These are phyloP conservation scores for Sporothrix inflata DNA, from an alignment of 2,329 filamentous ascomycete species.

Conservation along the genomic window DNA sequence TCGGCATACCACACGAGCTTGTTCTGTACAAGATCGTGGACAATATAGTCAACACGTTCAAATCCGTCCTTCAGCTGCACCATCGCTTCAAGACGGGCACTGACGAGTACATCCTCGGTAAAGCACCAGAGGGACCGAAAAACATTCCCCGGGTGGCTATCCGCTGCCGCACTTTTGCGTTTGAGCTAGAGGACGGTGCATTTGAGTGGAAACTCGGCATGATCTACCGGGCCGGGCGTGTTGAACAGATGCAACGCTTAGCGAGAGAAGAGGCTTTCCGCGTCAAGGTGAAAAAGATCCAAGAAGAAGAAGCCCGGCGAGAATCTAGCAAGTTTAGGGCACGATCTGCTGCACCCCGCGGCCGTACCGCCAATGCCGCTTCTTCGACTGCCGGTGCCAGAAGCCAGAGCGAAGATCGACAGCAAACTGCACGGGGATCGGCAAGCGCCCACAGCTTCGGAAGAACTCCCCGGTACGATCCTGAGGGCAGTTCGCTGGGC, in stretches of 20 bases:
- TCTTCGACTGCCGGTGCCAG: neutral
- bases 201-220: slow-evolving; percentile 97
- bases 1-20: slow-evolving; percentile 89
- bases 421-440: slow-evolving; percentile 41
- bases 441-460: slow-evolving; percentile 36
- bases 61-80: slow-evolving; percentile 87
- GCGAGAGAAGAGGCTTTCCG: slow-evolving; percentile 89
- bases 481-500: slow-evolving; percentile 69
- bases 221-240: slow-evolving; percentile 86
- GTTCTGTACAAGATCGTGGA: slow-evolving; percentile 90
- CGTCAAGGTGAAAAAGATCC: slow-evolving; percentile 82
- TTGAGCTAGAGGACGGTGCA: slow-evolving; percentile 92
- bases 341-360: slow-evolving; percentile 55
- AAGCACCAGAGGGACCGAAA: slow-evolving; percentile 83
- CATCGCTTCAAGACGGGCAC: slow-evolving; percentile 87
- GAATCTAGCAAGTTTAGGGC: slow-evolving; percentile 58
- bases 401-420: slow-evolving; percentile 57
- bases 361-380: slow-evolving; percentile 28
- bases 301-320: slow-evolving; percentile 66
- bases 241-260: slow-evolving; percentile 87
- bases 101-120: slow-evolving; percentile 85
- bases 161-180: slow-evolving; percentile 77
- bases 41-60: slow-evolving; percentile 85
- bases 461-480: slow-evolving; percentile 71
- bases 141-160: slow-evolving; percentile 83